Evolutionary conservation across 2,329 filamentous ascomycete genomes (phyloP), one percentile per base, ranked within the genome.

Genomic region (Arthrobotrys pseudoclavata): DNA sequence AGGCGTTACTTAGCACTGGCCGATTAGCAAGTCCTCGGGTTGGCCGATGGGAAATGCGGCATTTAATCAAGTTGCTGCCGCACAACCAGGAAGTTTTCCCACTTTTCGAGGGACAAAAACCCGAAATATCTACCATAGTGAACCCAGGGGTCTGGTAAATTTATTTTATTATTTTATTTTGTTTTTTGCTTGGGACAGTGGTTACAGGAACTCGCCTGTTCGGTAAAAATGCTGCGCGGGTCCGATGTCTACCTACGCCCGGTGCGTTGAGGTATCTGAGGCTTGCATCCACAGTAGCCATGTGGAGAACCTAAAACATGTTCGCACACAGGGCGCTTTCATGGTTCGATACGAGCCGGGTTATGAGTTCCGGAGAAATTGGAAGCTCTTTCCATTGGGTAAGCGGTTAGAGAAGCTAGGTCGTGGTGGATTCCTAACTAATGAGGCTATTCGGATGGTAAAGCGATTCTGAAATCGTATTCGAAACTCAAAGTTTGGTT

Each of bases 1-100:
- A 57, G 60, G 69, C 69, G 69, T 66, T 26, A 18, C n/a, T 63
- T 72, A 72, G 69, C 60, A 50, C 60, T 42, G 40, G 40, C 48
- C 15, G 24, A 34, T 15, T n/a, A 24, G 24, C 60, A 26, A 48
- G 42, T 22, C 9, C 12, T 63, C 60, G 42, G 60, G 40, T 22
- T 48, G n/a, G 15, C 60, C 42, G 60, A 45, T 47, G 12, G 7
- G 34, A 31, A 24, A 62, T 72, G 69, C 69, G 60, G 69, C 69
- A 72, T 72, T 72, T 68, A 47, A 29, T 47, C 22, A 18, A 4
- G 15, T 12, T 48, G 13, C 22, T 63, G 69, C 69, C 69, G 69
- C 69, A 72, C 69, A 64, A 48, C 12, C 52, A 20, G 7, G 20
- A 10, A n/a, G 22, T 15, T 53, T 53, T 53, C 26, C 26, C 26